These are phyloP conservation scores for Teunomyces pallodes DNA, from an alignment of 805 yeast genomes.

Conservation along the genomic window DNA sequence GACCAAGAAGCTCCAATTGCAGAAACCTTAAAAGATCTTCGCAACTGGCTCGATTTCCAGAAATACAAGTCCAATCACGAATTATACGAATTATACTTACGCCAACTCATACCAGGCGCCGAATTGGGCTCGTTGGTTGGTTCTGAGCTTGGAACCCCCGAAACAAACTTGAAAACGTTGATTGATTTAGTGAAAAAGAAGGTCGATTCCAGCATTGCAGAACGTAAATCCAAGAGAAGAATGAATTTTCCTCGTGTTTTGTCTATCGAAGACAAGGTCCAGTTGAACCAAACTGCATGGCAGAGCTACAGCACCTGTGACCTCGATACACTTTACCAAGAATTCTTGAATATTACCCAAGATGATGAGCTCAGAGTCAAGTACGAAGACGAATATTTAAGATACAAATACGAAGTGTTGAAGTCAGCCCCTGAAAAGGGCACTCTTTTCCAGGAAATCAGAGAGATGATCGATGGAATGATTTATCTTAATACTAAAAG, in stretches of 20 bases:
- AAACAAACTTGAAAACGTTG: slow-evolving; percentile 43
- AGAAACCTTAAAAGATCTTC: slow-evolving; percentile 49
- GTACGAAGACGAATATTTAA: slow-evolving; percentile 59
- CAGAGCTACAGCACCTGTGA: slow-evolving; percentile 48
- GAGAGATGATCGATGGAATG: slow-evolving; percentile 66
- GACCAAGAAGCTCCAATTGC: slow-evolving; percentile 44
- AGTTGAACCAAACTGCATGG: slow-evolving; percentile 43
- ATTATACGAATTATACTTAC: slow-evolving; percentile 47
- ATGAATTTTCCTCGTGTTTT: slow-evolving; percentile 46
- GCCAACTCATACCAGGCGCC: slow-evolving; percentile 54
- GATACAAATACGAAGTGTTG: slow-evolving; percentile 54
- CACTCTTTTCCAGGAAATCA: slow-evolving; percentile 40
- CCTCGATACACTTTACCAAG: slow-evolving; percentile 52
- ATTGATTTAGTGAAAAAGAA: slow-evolving; percentile 37
- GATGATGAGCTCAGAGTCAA: slow-evolving; percentile 60
- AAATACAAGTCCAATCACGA: slow-evolving; percentile 25
- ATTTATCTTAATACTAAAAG: slow-evolving; percentile 62
- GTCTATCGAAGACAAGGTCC: slow-evolving; percentile 38
- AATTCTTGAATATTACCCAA: slow-evolving; percentile 52
- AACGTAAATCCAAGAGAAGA: slow-evolving; percentile 44
- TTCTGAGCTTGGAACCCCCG: slow-evolving; percentile 42
- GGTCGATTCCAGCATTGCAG: slow-evolving; percentile 43
- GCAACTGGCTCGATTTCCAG: slow-evolving; percentile 41
- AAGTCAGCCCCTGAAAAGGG: slow-evolving; percentile 52
- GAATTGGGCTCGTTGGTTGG: slow-evolving; percentile 53